Conservation (phyloP, 495 filamentous ascomycete species). For the Staphylotrichum tortipilum region DNA sequence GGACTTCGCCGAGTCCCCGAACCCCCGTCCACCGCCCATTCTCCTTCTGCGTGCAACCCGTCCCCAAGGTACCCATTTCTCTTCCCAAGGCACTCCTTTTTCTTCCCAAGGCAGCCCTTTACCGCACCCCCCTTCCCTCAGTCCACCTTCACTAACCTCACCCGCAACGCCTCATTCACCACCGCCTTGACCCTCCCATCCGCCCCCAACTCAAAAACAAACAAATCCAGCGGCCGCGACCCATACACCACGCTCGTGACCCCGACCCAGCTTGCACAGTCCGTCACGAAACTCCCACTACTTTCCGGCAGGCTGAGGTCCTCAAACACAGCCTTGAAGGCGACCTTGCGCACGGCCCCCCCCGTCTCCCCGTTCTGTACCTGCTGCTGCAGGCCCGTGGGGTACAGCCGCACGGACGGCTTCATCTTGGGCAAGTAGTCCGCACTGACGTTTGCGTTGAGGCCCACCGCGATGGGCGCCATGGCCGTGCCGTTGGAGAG, state of each 20-base stretch:
- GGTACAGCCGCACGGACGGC: slow-evolving; percentile 31
- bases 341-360: too few relatives aligned
- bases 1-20: too few relatives aligned
- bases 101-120: too few relatives aligned
- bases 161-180: slow-evolving; percentile 33
- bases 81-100: too few relatives aligned
- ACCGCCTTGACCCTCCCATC: slow-evolving; percentile 27
- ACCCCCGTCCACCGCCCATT: too few relatives aligned
- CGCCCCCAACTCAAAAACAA: slow-evolving; percentile 34
- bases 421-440: slow-evolving; percentile 20
- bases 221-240: slow-evolving; percentile 31
- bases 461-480: slow-evolving; percentile 24
- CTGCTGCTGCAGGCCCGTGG: slow-evolving; percentile 29
- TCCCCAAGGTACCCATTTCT: too few relatives aligned
- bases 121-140: slow-evolving; percentile 2
- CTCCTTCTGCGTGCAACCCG: too few relatives aligned
- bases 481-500: slow-evolving; percentile 43
- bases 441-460: slow-evolving; percentile 19
- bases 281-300: slow-evolving; percentile 23
- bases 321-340: slow-evolving; percentile 38
- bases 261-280: slow-evolving; percentile 33
- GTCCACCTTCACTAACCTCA: slow-evolving; percentile 23
- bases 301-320: slow-evolving; percentile 14
- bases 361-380: slow-evolving; percentile 25
- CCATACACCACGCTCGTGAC: slow-evolving; percentile 31